phyloP scores from a whole-genome alignment of 208 protist species.

The Phytomonas serpens region DNA sequence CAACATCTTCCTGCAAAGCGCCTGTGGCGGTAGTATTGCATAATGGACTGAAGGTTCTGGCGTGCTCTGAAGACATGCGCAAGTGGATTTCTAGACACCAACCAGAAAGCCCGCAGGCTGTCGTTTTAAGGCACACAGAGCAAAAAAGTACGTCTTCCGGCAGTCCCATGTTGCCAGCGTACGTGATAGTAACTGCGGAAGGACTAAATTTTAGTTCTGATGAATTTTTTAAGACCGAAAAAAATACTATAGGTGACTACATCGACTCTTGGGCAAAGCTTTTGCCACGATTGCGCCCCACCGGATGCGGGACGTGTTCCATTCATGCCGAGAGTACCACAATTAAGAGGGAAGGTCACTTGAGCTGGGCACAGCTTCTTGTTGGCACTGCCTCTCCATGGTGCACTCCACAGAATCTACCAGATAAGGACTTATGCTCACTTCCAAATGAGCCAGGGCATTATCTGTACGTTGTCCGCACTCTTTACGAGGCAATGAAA shows the following conservation, averaged over 20 bases:
- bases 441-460: conserved; percentile 78
- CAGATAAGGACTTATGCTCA: conserved; percentile 47
- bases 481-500: conserved; percentile 30
- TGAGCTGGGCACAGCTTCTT: conserved; percentile 44
- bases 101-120: conserved; percentile 2
- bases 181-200: conserved; percentile 50
- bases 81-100: conserved; percentile 27
- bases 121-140: not conserved
- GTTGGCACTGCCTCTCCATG: conserved; percentile 58
- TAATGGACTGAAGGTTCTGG: conserved; percentile 38
- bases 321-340: not conserved
- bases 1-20: not conserved
- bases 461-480: conserved; percentile 42
- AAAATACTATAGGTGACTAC: conserved; percentile 6
- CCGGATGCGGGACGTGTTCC: not conserved
- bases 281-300: conserved; percentile 13
- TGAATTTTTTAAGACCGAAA: not conserved
- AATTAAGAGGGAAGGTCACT: not conserved
- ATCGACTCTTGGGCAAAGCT: not conserved
- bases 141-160: not conserved
- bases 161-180: conserved; percentile 19
- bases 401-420: conserved; percentile 66
- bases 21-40: conserved; percentile 55
- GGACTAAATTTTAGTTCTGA: conserved; percentile 19
- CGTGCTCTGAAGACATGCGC: conserved; percentile 38